These are phyloP conservation scores for Gynostemma pentaphyllum DNA, from an alignment of 306 rosid genomes.

Conservation along the genomic window DNA sequence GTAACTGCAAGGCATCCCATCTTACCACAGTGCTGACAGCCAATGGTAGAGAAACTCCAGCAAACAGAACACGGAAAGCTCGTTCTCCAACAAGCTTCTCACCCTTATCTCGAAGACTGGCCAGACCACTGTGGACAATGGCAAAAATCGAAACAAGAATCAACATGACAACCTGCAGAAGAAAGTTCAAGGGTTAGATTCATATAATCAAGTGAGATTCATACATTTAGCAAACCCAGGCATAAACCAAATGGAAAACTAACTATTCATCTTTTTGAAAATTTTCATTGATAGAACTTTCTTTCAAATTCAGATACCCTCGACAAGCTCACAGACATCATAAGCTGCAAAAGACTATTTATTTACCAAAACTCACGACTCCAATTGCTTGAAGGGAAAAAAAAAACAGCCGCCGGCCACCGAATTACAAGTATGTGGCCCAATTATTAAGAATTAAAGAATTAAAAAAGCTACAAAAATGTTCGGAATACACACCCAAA, in stretches of 20 bases:
- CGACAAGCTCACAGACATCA: no score
- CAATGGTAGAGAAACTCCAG: conserved; percentile 77
- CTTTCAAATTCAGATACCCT: no score
- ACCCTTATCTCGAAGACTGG: conserved; percentile 65
- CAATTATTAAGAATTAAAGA: no score
- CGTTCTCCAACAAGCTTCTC: conserved; percentile 89
- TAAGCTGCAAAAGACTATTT: no score
- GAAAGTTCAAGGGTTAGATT: conserved; percentile 19
- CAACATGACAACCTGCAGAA: conserved; percentile 75
- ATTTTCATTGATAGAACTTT: no score
- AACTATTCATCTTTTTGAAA: no score
- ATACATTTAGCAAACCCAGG: background rate
- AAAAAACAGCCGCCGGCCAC: no score
- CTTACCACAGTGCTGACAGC: conserved; percentile 77
- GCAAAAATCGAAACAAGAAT: conserved; percentile 60
- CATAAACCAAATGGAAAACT: background rate
- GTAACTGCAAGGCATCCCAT: background rate
- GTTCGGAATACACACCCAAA: no score
- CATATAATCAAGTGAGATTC: conserved; percentile 6
- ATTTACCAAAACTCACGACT: no score
- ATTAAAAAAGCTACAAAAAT: no score
- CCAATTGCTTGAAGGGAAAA: no score
- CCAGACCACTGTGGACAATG: conserved; percentile 75
- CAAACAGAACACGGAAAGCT: conserved; percentile 88
- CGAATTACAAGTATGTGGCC: no score